Base-by-base conservation (phyloP, 306 rosid genomes). In the Rosa chinensis region DNA sequence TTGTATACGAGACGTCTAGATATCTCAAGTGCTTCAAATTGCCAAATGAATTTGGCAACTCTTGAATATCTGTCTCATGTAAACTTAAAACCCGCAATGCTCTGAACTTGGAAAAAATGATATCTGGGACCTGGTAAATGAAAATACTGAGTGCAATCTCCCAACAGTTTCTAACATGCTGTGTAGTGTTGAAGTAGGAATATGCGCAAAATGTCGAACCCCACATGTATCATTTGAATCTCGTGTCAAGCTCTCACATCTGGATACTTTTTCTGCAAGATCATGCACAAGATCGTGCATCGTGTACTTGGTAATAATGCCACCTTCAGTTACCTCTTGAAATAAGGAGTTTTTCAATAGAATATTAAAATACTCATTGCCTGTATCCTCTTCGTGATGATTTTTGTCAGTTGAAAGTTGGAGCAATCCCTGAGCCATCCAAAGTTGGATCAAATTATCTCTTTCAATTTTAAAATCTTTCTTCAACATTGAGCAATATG, bases 341-440 rank as follows among this genome's bases (percentile, higher is more conserved):
- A 66, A 16, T 5, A 66, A 37, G 23, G 53, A 42, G 18, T 43
- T 43, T 10, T 67, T 12, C 14, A 8, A 18, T 18, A 67, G 6
- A 18, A 9, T 40, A 39, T 40, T 10, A 14, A 67, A 39, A 61
- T 64, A 79, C 11, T 50, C 32, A 23, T 63, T 40, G 0, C 83
- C 79, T n/a, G 66, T 18, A 25, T 66, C 61, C 59, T 80, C 83
- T 13, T 23, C 49, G 5, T 0, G 21, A 10, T 18, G 25, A 64
- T 11, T 68, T 2, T 53, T 2, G 0, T 6, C n/a, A 5, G 1
- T 3, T 12, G 25, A 20, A 1, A n/a, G 52, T 6, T 53, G 70
- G 47, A 80, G 72, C 14, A 80, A 80, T 17, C 79, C 83, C 16
- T 80, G 69, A 39, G 75, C 83, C 52, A 73, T 66, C 83, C 83